phyloP scores from a whole-genome alignment of 129 eudicot species.

The Tagetes patula region DNA sequence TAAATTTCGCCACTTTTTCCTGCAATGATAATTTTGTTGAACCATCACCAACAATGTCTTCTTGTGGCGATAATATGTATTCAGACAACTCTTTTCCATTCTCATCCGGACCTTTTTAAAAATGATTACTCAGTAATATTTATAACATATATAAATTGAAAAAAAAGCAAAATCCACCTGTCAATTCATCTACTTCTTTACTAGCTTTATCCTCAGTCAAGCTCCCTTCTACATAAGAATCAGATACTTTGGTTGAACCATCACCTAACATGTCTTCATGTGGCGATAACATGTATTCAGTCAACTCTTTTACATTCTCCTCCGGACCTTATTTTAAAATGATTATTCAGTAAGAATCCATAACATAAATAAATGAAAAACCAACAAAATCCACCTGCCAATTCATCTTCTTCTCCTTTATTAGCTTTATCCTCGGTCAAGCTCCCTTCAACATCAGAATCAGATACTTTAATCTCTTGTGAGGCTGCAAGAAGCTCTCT shows the following conservation, averaged over 20 bases:
- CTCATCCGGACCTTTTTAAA: constrained; percentile 57
- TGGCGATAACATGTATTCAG: constrained; percentile 36
- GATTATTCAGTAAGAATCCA: background rate
- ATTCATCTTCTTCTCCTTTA: background rate
- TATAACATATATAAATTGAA: constrained; percentile 15
- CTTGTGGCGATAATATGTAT: constrained; percentile 30
- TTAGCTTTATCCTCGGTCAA: constrained; percentile 32
- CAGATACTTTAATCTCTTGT: constrained; percentile 22
- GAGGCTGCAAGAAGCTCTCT: constrained; percentile 67
- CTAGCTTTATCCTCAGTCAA: constrained; percentile 32
- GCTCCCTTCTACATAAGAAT: constrained; percentile 34
- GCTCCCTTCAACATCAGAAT: constrained; percentile 34
- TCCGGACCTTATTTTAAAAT: constrained; percentile 45
- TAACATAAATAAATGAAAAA: constrained; percentile 13
- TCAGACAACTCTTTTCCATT: constrained; percentile 39
- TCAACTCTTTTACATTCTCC: constrained; percentile 29
- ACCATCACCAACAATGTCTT: constrained; percentile 29
- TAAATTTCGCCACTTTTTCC: constrained; percentile 75
- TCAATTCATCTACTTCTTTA: constrained; percentile 33
- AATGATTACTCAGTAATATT: background rate
- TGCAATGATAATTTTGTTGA: constrained; percentile 42
- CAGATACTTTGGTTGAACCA: constrained; percentile 32
- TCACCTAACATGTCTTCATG: constrained; percentile 31
- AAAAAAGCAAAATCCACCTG: constrained; percentile 33
- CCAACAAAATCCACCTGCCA: constrained; percentile 34